Evolutionary conservation across 1,284 basidiomycete genomes (phyloP).

Genomic region (Mycosarcoma maydis): DNA sequence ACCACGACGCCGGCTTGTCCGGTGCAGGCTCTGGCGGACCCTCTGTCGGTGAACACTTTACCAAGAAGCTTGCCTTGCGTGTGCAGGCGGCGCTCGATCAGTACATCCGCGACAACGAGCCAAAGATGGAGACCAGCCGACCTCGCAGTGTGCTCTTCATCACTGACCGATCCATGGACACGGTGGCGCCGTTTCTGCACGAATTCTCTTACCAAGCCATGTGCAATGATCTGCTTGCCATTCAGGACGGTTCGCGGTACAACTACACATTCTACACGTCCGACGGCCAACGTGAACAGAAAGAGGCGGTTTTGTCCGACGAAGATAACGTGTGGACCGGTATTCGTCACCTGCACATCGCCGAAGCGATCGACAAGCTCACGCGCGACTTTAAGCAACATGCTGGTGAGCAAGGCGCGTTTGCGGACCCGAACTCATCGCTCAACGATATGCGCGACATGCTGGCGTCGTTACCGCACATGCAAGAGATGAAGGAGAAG

Average conservation of each 20-base stretch:
- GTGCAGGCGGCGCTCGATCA: conserved; percentile 53
- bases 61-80: conserved; percentile 60
- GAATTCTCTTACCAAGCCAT: conserved; percentile 99
- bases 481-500: conserved; percentile 94
- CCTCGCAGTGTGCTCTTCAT: conserved; percentile 87
- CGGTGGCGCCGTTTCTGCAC: conserved; percentile 87
- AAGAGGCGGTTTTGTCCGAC: conserved; percentile 83
- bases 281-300: conserved; percentile 82
- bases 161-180: conserved; percentile 95
- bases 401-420: conserved; percentile 89
- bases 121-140: conserved; percentile 74
- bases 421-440: conserved; percentile 75
- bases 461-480: conserved; percentile 93
- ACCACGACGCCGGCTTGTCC: conserved; percentile 14
- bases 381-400: conserved; percentile 95
- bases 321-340: conserved; percentile 89
- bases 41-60: conserved; percentile 49
- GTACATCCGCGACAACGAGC: conserved; percentile 66
- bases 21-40: conserved; percentile 17
- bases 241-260: conserved; percentile 82
- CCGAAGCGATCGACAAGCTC: conserved; percentile 94
- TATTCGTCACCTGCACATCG: conserved; percentile 96
- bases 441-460: conserved; percentile 99
- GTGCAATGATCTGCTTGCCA: conserved; percentile 90
- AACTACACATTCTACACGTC: conserved; percentile 72